Evolutionary conservation across 805 yeast species (phyloP).

Genomic region (Myxozyma monticola): DNA sequence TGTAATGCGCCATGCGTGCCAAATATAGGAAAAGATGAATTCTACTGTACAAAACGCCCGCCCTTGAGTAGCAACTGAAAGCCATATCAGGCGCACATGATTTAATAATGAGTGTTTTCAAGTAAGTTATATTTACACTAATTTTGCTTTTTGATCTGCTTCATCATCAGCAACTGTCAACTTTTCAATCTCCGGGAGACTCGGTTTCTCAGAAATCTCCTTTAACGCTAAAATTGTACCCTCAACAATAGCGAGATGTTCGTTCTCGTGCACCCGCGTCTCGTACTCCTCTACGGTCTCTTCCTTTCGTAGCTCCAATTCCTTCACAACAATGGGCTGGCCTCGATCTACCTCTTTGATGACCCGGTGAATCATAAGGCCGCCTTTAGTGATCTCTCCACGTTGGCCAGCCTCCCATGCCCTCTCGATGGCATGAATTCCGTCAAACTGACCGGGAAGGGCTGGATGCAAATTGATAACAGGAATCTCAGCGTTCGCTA

Average conservation of each 20-base stretch:
- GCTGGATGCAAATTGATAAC: slow-evolving; percentile 97
- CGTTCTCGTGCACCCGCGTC: slow-evolving; percentile 74
- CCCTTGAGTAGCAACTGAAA: too few relatives aligned
- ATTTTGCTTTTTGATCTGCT: too few relatives aligned
- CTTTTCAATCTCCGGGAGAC: too few relatives aligned
- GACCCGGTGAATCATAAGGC: slow-evolving; percentile 97
- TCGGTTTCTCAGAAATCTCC: too few relatives aligned
- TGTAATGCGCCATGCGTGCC: too few relatives aligned
- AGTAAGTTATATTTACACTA: too few relatives aligned
- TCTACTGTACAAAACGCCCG: not conserved
- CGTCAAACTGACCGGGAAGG: slow-evolving; percentile 94
- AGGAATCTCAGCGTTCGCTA: slow-evolving; percentile 61
- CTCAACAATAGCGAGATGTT: slow-evolving; percentile 90
- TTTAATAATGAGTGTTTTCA: too few relatives aligned
- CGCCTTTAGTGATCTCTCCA: slow-evolving; percentile 74
- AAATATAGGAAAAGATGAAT: not conserved
- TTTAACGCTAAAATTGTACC: slow-evolving; percentile 70
- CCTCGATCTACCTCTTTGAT: slow-evolving; percentile 95
- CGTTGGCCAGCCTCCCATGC: slow-evolving; percentile 94
- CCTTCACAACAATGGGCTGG: slow-evolving; percentile 80
- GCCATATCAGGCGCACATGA: too few relatives aligned
- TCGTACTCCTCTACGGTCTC: slow-evolving; percentile 83
- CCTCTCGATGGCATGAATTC: slow-evolving; percentile 94
- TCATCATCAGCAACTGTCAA: too few relatives aligned
- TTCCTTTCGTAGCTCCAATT: slow-evolving; percentile 65